These are phyloP conservation scores for Apostasia ramifera DNA, from an alignment of 106 monocot species.

Conservation along the genomic window DNA sequence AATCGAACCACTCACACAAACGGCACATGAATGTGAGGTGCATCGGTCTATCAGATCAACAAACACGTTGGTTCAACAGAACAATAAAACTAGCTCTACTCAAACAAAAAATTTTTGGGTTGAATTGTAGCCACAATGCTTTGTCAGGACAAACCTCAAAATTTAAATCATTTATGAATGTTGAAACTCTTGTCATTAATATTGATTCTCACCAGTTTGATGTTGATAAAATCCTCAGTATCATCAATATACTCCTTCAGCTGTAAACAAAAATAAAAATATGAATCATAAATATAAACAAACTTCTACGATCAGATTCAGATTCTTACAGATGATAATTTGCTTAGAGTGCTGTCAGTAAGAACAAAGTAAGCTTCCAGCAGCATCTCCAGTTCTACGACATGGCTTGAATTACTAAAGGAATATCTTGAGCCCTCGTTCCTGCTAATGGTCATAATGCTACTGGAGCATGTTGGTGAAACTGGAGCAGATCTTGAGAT, in stretches of 20 bases:
- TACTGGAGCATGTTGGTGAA: conserved; percentile 32
- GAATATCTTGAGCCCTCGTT: conserved; percentile 22
- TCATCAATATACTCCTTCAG: conserved; percentile 61
- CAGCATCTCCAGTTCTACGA: conserved; percentile 60
- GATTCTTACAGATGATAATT: conserved; percentile 41
- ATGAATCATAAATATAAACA: background rate
- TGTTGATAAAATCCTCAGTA: conserved; percentile 65
- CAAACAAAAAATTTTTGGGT: too few relatives aligned
- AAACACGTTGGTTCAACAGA: too few relatives aligned
- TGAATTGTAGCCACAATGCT: too few relatives aligned
- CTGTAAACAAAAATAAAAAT: conserved; percentile 7
- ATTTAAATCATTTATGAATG: background rate
- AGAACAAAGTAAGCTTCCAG: conserved; percentile 62
- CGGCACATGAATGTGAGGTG: too few relatives aligned
- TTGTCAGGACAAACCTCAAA: too few relatives aligned
- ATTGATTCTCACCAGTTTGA: conserved; percentile 41
- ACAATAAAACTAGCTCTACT: too few relatives aligned
- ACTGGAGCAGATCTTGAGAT: conserved; percentile 32
- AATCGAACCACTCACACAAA: too few relatives aligned
- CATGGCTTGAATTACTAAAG: conserved; percentile 12
- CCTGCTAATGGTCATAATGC: conserved; percentile 11
- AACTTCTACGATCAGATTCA: background rate
- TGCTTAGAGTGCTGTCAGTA: conserved; percentile 38
- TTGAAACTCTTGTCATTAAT: background rate
- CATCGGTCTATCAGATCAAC: too few relatives aligned